phyloP scores from a whole-genome alignment of 2,329 filamentous ascomycete genomes.

The Microcyclospora pomicola region DNA sequence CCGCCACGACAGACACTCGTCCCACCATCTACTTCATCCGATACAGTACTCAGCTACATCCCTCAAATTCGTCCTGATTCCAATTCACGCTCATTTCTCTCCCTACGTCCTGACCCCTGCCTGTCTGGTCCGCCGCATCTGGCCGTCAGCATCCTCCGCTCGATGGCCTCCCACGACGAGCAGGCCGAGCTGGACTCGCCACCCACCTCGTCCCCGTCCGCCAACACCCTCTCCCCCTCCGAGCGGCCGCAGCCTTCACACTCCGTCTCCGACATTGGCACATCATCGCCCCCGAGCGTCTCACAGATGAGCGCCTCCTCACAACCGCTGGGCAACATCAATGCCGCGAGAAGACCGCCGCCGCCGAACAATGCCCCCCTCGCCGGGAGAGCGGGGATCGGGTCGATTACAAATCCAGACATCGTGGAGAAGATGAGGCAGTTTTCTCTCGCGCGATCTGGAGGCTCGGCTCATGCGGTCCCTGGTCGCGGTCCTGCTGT shows the following conservation, averaged over 20 bases:
- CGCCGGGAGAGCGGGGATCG: no score
- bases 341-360: slow-evolving; percentile 45
- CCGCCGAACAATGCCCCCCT: no score
- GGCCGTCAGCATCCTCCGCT: not conserved
- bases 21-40: no score
- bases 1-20: no score
- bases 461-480: slow-evolving; percentile 26
- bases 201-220: slow-evolving; percentile 19
- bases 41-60: no score
- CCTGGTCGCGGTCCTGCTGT: slow-evolving; percentile 7
- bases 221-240: slow-evolving; percentile 4
- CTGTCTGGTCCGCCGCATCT: no score
- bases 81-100: no score
- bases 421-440: slow-evolving; percentile 57
- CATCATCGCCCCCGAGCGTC: slow-evolving; percentile 26
- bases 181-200: slow-evolving; percentile 5
- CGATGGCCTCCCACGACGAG: slow-evolving; percentile 16
- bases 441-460: slow-evolving; percentile 52
- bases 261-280: slow-evolving; percentile 10
- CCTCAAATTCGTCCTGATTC: no score
- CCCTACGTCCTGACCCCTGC: no score
- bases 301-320: slow-evolving; percentile 63
- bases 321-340: slow-evolving; percentile 67
- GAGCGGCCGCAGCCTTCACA: slow-evolving; percentile 3
- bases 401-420: slow-evolving; percentile 30